Percentiles rank a stretch among this genome's conserved stretches.
These are phyloP conservation scores for Karstenula rhodostoma DNA, from an alignment of 2,329 filamentous ascomycete species.

Conservation along the genomic window DNA sequence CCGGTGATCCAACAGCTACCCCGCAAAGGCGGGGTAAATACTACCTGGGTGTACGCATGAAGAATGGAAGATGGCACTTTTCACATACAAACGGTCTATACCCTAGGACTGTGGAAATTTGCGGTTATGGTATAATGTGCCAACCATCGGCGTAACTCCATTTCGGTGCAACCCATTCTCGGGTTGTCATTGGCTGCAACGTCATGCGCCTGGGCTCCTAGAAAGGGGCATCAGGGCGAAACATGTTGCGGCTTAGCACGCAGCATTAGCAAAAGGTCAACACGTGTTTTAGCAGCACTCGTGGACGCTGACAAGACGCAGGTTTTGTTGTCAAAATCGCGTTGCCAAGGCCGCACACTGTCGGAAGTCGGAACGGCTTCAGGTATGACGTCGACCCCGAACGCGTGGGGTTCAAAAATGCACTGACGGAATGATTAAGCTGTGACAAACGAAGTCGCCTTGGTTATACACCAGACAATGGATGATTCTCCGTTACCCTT, in stretches of 20 bases:
- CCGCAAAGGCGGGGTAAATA: slow-evolving; percentile 8
- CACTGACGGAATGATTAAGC: neutral
- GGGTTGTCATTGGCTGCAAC: neutral
- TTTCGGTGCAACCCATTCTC: neutral
- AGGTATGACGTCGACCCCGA: neutral
- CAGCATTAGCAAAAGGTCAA: neutral
- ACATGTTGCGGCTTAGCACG: neutral
- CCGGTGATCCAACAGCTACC: slow-evolving; percentile 9
- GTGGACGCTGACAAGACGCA: neutral
- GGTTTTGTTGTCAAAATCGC: neutral
- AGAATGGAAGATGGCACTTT: neutral
- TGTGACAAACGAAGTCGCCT: neutral
- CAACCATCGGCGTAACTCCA: neutral
- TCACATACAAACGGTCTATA: neutral
- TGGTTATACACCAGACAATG: neutral
- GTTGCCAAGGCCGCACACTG: neutral
- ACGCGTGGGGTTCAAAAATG: neutral
- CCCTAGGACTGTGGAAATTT: neutral
- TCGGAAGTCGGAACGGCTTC: neutral
- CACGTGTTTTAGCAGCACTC: neutral
- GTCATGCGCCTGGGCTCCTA: neutral
- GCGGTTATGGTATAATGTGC: neutral
- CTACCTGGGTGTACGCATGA: neutral
- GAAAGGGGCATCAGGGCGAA: neutral
- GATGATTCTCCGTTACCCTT: neutral